Evolutionary conservation across 1,284 basidiomycete genomes (phyloP), one percentile per base, ranked within the genome.

Genomic region (Ganoderma meredithae): DNA sequence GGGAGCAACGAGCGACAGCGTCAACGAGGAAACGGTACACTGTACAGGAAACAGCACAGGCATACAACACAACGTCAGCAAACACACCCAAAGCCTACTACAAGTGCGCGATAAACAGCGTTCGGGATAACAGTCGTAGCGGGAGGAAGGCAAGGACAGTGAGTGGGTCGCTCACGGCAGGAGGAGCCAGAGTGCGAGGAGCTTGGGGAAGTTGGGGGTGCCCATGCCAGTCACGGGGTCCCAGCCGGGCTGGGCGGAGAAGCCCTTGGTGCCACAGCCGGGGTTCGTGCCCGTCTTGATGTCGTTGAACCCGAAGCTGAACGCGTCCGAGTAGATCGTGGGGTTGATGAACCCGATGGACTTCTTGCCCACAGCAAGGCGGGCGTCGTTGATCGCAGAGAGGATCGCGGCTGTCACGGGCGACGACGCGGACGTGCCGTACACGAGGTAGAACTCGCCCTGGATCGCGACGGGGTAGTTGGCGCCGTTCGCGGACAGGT

Each of bases 351-450:
- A 65, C 1, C 88, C 88, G 44, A 89, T 81, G 3, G 86, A 77
- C 13, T 81, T 60, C 73, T 84, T 83, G 47, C 84, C 83, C 25
- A 78, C 73, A 0, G 85, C 77, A 53, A 90, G 76, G 31, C 83
- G 83, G 73, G 81, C 83, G 76, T 89, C 87, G 69, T 89, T 89
- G 36, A 90, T 77, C 72, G 90, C 81, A 1, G 87, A 81, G 1
- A 91, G 75, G 62, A 91, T 79, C 2, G 79, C 84, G 17, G 86
- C 82, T 10, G 59, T 65, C 39, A 70, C 69, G 9, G 83, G 83
- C n/a, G 73, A 72, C 4, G 75, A 75, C 25, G 74, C 74, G 22
- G 75, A 76, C 15, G 76, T 78, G 59, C 76, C 76, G 66, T 71
- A 76, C 4, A 77, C 76, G 10, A 74, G 71, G 13, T 68, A 69